phyloP scores from a whole-genome alignment of 2,329 filamentous ascomycete species.

The Karstenula rhodostoma region DNA sequence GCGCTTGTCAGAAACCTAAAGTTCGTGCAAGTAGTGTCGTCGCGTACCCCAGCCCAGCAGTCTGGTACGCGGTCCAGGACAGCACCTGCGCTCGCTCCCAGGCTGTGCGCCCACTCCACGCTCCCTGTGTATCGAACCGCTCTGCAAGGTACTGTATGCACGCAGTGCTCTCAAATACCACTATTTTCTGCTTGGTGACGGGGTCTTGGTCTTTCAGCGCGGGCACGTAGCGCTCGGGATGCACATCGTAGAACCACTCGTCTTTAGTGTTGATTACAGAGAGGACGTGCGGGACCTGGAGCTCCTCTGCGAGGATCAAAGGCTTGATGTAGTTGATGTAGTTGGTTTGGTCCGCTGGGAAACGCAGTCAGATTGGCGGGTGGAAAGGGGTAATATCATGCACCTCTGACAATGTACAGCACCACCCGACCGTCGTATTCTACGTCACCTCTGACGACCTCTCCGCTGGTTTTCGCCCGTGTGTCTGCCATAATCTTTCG shows the following conservation, averaged over 20 bases:
- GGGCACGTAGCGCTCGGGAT: slow-evolving; percentile 50
- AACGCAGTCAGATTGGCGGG: too few relatives aligned
- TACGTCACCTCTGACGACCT: too few relatives aligned
- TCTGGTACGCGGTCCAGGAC: slow-evolving; percentile 49
- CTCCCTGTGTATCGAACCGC: slow-evolving; percentile 44
- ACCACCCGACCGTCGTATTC: too few relatives aligned
- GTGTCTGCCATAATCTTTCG: too few relatives aligned
- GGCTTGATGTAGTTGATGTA: slow-evolving; percentile 53
- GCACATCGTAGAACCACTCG: slow-evolving; percentile 45
- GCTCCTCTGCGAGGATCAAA: slow-evolving; percentile 48
- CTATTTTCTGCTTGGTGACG: slow-evolving; percentile 34
- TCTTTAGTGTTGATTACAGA: slow-evolving; percentile 46
- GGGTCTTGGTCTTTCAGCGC: slow-evolving; percentile 44
- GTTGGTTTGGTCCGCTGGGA: slow-evolving; percentile 19
- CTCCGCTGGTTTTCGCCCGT: too few relatives aligned
- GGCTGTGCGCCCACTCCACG: slow-evolving; percentile 42
- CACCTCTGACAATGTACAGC: too few relatives aligned
- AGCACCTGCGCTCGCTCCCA: slow-evolving; percentile 39
- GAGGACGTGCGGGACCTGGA: slow-evolving; percentile 40
- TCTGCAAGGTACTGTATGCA: slow-evolving; percentile 49
- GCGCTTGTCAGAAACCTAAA: too few relatives aligned
- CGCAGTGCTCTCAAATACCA: slow-evolving; percentile 50
- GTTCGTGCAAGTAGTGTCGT: too few relatives aligned
- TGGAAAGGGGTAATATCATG: too few relatives aligned
- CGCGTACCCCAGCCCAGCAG: slow-evolving; percentile 47